Percentiles rank a stretch among this genome's conserved stretches.
Conservation (phyloP, 305 asterid genomes). For the Plantago coronopus region DNA sequence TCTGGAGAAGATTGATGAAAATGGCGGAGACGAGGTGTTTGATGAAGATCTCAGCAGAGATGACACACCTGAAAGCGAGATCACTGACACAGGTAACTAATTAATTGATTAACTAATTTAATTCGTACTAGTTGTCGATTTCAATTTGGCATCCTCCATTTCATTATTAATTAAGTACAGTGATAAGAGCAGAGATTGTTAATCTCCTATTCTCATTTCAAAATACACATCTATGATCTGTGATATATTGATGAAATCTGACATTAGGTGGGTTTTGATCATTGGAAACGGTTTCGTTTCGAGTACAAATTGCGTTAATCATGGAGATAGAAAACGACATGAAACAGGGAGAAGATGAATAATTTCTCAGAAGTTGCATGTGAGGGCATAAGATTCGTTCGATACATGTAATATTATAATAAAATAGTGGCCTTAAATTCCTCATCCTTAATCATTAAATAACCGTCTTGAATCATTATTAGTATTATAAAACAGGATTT, state of each 20-base stretch:
- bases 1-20: background rate
- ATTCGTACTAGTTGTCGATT: background rate
- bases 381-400: background rate
- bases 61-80: conserved; percentile 54
- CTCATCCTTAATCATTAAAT: background rate
- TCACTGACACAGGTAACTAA: conserved; percentile 66
- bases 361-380: background rate
- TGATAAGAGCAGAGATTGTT: no score
- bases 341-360: background rate
- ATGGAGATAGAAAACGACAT: background rate
- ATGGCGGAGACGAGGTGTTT: background rate
- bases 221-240: no score
- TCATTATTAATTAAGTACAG: no score
- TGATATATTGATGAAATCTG: no score
- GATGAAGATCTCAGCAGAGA: conserved; percentile 44
- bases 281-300: background rate
- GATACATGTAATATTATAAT: background rate
- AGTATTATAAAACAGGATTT: no score
- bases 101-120: background rate
- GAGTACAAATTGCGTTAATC: background rate
- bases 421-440: background rate
- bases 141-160: background rate
- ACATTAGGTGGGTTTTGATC: background rate
- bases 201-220: no score
- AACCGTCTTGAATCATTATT: background rate